These are phyloP conservation scores for Trichophyton rubrum DNA, from an alignment of 2,329 filamentous ascomycete species.

Conservation along the genomic window DNA sequence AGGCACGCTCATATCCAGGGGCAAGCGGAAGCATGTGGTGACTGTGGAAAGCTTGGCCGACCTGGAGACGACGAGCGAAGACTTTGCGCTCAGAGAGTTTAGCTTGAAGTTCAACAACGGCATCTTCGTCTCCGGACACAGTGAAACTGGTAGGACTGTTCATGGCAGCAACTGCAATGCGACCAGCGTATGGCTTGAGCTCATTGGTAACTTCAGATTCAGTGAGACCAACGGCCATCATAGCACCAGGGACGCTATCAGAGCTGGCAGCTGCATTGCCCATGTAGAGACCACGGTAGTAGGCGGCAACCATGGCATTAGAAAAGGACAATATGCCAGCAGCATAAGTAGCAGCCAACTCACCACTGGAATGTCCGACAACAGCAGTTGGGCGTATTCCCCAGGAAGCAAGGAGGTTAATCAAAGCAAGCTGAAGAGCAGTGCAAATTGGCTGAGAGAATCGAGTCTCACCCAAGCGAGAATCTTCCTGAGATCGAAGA, in stretches of 20 bases:
- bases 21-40: constrained; percentile 13
- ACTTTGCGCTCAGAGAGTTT: constrained; percentile 5
- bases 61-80: constrained; percentile 11
- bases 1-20: constrained; percentile 5
- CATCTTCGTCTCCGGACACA: constrained; percentile 13
- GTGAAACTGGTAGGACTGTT: constrained; percentile 14
- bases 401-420: constrained; percentile 22
- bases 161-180: constrained; percentile 10
- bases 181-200: constrained; percentile 5
- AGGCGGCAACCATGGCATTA: constrained; percentile 22
- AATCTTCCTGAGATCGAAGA: constrained; percentile 4
- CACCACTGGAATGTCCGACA: constrained; percentile 28
- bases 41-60: constrained; percentile 14
- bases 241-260: constrained; percentile 7
- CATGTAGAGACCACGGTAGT: constrained; percentile 8
- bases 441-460: constrained; percentile 9
- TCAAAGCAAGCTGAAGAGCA: constrained; percentile 25
- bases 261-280: constrained; percentile 3
- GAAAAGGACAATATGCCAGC: constrained; percentile 25
- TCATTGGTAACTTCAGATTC: constrained; percentile 2
- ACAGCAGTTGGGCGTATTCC: constrained; percentile 20
- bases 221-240: constrained; percentile 9
- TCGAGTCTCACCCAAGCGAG: constrained; percentile 4
- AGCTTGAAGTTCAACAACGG: constrained; percentile 9
- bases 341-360: constrained; percentile 28